Percentiles rank a stretch among this genome's conserved stretches.
These are phyloP conservation scores for Penicillium sclerotiorum DNA, from an alignment of 2,329 filamentous ascomycete genomes.

Conservation along the genomic window DNA sequence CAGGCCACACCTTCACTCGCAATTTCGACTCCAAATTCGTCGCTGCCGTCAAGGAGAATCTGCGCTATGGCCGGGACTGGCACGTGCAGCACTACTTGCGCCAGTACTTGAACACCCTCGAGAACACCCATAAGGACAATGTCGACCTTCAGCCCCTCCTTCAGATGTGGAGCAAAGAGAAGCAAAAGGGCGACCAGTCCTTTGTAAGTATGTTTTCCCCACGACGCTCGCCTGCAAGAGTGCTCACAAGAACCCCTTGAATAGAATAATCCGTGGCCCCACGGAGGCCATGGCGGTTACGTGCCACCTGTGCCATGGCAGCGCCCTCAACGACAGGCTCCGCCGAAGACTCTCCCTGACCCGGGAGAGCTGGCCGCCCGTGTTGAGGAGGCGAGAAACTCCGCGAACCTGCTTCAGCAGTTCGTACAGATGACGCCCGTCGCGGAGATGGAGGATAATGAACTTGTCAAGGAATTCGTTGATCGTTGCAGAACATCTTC, in stretches of 20 bases:
- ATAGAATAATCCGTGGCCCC: not conserved
- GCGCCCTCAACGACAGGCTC: not conserved
- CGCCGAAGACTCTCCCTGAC: slow-evolving; percentile 53
- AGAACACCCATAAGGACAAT: slow-evolving; percentile 71
- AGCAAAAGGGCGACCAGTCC: slow-evolving; percentile 63
- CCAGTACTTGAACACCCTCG: slow-evolving; percentile 81
- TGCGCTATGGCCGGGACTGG: slow-evolving; percentile 70
- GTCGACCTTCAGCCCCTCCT: slow-evolving; percentile 71
- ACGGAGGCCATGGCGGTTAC: too few species aligned
- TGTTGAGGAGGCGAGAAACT: slow-evolving; percentile 87
- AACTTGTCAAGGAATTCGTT: slow-evolving; percentile 90
- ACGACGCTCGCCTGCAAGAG: not conserved
- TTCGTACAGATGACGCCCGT: slow-evolving; percentile 83
- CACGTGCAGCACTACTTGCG: slow-evolving; percentile 83
- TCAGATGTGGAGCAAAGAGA: slow-evolving; percentile 89
- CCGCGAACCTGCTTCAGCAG: slow-evolving; percentile 88
- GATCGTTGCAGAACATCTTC: slow-evolving; percentile 82
- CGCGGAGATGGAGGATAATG: slow-evolving; percentile 74
- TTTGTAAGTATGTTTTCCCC: slow-evolving; percentile 20
- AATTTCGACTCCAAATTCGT: slow-evolving; percentile 87
- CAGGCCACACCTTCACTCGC: slow-evolving; percentile 84
- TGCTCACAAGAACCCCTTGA: not conserved
- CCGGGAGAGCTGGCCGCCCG: slow-evolving; percentile 77
- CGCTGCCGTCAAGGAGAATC: slow-evolving; percentile 71
- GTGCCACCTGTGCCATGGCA: too few species aligned